Base-by-base conservation (phyloP, 2,329 filamentous ascomycete species). In the Rhinocladiella similis region DNA sequence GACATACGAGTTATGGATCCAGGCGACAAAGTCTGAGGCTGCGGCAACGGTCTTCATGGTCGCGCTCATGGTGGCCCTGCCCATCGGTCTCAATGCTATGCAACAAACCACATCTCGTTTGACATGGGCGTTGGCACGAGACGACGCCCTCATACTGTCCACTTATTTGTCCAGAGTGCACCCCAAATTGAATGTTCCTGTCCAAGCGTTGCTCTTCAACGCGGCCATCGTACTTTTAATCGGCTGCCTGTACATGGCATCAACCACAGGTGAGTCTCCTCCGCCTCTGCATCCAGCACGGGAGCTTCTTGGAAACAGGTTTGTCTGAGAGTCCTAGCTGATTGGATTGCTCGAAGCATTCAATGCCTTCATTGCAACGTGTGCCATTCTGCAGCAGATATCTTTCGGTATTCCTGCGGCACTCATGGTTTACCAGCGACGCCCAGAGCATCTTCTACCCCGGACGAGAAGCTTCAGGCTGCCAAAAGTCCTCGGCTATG, bases 71-170 rank as follows among this genome's bases (percentile, higher is more conserved):
- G 5, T 53, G 20, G 3, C 25, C 3, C 33, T 16, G 5, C 35
- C 35, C 50, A 36, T 60, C 25, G 45, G 25, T 1, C 27, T 57
- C 4, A 54, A 50, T 22, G 53, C 53, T 13, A 12, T 18, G 5
- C n/a, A 33, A n/a, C 46, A 60, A 7, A 47, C 53, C 3, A 19
- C 57, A 6, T 59, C 68, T 2, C 66, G 67, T 13, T 45, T 70
- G 1, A 66, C 65, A 9, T 70, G 68, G 69, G 52, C 65, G 10
- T 66, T 69, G 41, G 67, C 65, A 1, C 48, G 65, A 27, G 66
- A 67, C 52, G 47, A 65, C 3, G 64, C 58, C 1, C 33, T 68
- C 3, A n/a, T 61, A 13, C 45, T 53, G 3, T 61, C 59, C 5
- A 47, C 50, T 1, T 56, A 50, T 12, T 22, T 67, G 1, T 39